Base-by-base conservation (phyloP, 179 eudicot genomes). In the Gypsophila paniculata region DNA sequence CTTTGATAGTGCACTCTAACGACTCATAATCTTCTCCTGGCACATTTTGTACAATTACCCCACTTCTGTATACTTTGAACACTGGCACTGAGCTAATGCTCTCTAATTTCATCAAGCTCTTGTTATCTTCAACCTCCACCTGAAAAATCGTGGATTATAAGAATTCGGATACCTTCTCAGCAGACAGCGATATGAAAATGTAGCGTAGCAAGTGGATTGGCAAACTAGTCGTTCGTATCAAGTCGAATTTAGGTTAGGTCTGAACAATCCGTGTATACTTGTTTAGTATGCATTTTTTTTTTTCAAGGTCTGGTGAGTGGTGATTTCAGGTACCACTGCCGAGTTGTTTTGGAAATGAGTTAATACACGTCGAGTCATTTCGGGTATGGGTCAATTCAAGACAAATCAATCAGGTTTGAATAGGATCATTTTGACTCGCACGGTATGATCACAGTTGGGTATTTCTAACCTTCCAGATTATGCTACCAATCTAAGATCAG, bases 71-170 rank as follows among this genome's bases (percentile, higher is more conserved):
- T 68, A 88, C 79, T 34, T 62, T 80, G 80, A 86, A 88, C 29
- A 74, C 73, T 10, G 90, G 92, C 52, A 83, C 39, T 63, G 85
- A 76, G 63, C 70, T 68, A 38, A 83, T 77, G 18, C 83, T 83
- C 78, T 88, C 88, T 0, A 81, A 74, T 83, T 80, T 81, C 36
- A 72, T 72, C 52, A 86, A 52, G 23, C 58, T 70, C 19, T 81
- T 73, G 22, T 80, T 61, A 52, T 85, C 88, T 44, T 87, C 91
- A 36, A 69, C 81, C 58, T 83, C 85, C 44, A 87, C 87, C 91
- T 87, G 70, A 58, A 68, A 34, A 12, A 5, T 19, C n/a, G 12
- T 15, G 61, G 39, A 18, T 10, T 14, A 61, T 53, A 25, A 3
- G 32, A 6, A 36, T 1, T 79, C 34, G 60, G 11, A 8, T 66